Percentiles rank a stretch among this genome's conserved stretches.
Conservation (phyloP, 2,329 filamentous ascomycete genomes). For the Hymenoscyphus scutula region DNA sequence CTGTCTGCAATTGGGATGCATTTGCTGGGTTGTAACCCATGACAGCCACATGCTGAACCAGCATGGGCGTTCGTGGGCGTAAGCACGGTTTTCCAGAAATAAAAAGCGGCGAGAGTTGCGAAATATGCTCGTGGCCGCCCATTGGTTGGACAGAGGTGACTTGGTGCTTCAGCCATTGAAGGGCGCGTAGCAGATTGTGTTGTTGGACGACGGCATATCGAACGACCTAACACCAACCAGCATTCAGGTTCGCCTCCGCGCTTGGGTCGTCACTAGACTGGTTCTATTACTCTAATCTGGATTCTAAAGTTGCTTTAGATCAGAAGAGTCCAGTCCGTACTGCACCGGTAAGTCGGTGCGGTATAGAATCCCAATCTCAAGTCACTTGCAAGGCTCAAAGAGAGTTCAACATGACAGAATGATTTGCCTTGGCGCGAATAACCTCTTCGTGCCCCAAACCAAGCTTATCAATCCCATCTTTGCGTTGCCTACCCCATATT, state of each 20-base stretch:
- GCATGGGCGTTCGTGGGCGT: constrained; percentile 9
- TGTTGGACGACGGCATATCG: background rate
- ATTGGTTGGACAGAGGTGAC: constrained; percentile 19
- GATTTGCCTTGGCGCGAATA: constrained; percentile 1
- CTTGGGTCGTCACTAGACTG: background rate
- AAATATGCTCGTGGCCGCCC: constrained; percentile 16
- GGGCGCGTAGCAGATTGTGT: constrained; percentile 28
- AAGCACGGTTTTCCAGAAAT: constrained; percentile 2
- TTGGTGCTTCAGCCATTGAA: constrained; percentile 25
- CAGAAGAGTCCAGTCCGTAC: background rate
- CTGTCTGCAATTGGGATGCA: background rate
- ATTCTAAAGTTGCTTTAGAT: background rate
- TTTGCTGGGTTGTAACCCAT: constrained; percentile 7
- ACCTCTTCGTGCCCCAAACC: background rate
- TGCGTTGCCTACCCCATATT: background rate
- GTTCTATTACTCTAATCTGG: background rate
- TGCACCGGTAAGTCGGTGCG: too few relatives aligned
- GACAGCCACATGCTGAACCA: constrained; percentile 15
- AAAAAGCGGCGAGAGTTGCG: constrained; percentile 35
- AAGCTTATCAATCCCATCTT: background rate
- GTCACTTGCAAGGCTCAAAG: too few relatives aligned
- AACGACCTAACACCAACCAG: background rate
- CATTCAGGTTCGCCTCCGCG: background rate
- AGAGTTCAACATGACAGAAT: background rate
- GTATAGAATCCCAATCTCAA: background rate